Evolutionary conservation across 805 yeast genomes (phyloP), one percentile per base, ranked within the genome.

Genomic region (Kuraishia borneana): DNA sequence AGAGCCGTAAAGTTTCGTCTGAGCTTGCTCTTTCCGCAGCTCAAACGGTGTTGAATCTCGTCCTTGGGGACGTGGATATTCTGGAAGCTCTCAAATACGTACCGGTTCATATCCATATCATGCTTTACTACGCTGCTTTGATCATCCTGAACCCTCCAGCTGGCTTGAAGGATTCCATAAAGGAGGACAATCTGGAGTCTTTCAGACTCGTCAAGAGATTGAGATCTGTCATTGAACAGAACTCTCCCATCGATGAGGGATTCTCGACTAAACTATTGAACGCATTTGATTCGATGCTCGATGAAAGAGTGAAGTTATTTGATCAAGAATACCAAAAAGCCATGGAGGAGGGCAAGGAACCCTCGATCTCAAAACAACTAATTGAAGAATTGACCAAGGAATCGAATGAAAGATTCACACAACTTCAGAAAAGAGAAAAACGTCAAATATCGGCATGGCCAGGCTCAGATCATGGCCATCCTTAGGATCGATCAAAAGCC

Each of bases 61-160:
- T 75, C 0, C 55, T 76, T 3, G 67, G 65, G 32, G 85, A 78
- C 48, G 54, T 60, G 9, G 84, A 78, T 46, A 72, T 78, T 22
- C 49, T 66, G 19, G 58, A 63, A 6, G 71, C 74, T 31, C 55
- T 78, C 39, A 66, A 65, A 43, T 78, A 72, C 44, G 79, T 76
- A 16, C 87, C 87, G 0, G 70, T 76, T n/a, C 84, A 78, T 48
- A 73, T 78, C 27, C 83, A 76, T 47, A 65, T 78, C 34, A 77
- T 78, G 83, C 53, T 76, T 9, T 78, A 76, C 46, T 77, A 76
- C 43, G 80, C 84, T 2, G 76, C 79, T 0, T 51, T 76, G 34
- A 51, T 76, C 20, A 53, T 76, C 5, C 51, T 76, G 26, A 67
- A 68, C 37, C 70, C 76, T 2, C 73, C 70, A 0, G 39, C 47